Base-by-base conservation (phyloP, 257 asterid species). In the Misopates orontium region DNA sequence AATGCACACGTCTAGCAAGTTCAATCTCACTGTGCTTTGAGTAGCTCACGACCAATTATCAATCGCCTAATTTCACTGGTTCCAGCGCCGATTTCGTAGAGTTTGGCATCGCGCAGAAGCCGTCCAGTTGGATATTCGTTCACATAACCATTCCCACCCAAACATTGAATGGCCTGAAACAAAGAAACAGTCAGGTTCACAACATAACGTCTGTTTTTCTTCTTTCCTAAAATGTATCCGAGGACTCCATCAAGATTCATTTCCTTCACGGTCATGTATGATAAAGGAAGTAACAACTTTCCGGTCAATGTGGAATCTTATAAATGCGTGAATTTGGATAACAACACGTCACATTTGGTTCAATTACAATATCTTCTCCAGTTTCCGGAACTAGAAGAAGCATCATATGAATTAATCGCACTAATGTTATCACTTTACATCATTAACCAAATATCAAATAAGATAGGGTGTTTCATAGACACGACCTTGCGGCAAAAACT, bases 91-190 rank as follows among this genome's bases (percentile, higher is more conserved):
- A 94, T 90, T 82, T 94, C 99, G 61, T 90, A 94, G 55, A 94
- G 62, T 76, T 94, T 90, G 48, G 99, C 96, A 71, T 90, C 99
- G 58, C 99, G 84, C 23, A 90, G 95, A 65, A 87, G 84, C 11
- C 97, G 95, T n/a, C 99, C 99, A 0, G 99, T 90, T 6, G 95
- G 84, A 69, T 94, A 94, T 67, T 94, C 99, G 21, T 94, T 94
- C 49, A 94, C 91, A 44, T 90, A 94, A 32, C 99, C 99, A 56
- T 94, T 94, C 54, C 99, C 99, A 62, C 99, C 99, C 10, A 90
- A 78, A 75, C 96, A 90, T 25, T 94, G 99, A 67, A 94, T 88
- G 11, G 96, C 99, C 99, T 94, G 95, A 72, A 82, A 79, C 51
- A 73, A 5, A 58, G 0, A 41, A 20, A 12, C 24, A 41, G 8